Base-by-base conservation (phyloP, 768 basidiomycete species). In the Phylloporus arenicola region DNA sequence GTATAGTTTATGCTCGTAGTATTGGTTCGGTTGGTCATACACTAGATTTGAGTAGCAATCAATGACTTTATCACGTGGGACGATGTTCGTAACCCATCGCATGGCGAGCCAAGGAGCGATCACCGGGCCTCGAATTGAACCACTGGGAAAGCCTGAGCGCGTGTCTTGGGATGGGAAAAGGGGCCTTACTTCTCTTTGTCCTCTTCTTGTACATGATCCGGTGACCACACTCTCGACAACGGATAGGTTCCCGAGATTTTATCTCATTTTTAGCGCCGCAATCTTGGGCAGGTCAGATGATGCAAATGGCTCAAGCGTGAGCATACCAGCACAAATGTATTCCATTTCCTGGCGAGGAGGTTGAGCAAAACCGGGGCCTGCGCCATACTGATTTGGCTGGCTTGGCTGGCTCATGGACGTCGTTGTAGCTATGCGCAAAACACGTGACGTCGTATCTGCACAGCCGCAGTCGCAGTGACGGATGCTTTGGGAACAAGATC, bases 131-230 rank as follows among this genome's bases (percentile, higher is more conserved):
- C 65, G 37, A 67, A 67, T 43, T 67, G 66, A 16, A 67, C 68
- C 66, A 69, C 68, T 68, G 45, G n/a, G 4, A 31, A 17, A 24
- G 9, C 17, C 22, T 58, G 48, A 55, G 43, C 35, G 38, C 24
- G 20, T 30, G 45, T 11, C 19, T 13, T 30, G 6, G 25, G 2
- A 37, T 14, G 19, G 11, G n/a, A 17, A 16, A 14, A 22, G 17
- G 8, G 6, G 46, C 17, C 92, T 65, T 60, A 97, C 95, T 94
- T 76, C 92, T 77, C 64, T 80, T 89, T 20, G 93, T 95, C 61
- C 95, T 75, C 70, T 94, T 96, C 73, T 98, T 98, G 72, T 96
- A 97, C 91, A 98, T 93, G 67, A 98, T 95, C 46, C 95, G 83
- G 69, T 97, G 95, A 3, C 95, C 95, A 63, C 95, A 98, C 64